These are phyloP conservation scores for Cyclocybe cylindracea DNA, from an alignment of 768 basidiomycete genomes.

Conservation along the genomic window DNA sequence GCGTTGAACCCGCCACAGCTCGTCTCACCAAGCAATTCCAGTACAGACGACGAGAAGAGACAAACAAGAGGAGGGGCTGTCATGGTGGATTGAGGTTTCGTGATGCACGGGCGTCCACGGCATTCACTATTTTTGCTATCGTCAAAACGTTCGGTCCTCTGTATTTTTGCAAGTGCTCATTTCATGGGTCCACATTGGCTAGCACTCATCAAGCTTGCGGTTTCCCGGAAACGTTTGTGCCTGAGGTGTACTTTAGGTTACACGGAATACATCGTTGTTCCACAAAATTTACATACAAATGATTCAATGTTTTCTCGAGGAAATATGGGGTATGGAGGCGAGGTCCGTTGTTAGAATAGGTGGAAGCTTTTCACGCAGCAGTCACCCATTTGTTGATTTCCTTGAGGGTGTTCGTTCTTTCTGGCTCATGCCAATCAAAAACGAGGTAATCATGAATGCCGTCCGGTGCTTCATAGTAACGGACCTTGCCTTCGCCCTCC, in stretches of 20 bases:
- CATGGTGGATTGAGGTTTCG: too few relatives aligned
- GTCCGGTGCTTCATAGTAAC: constrained; percentile 51
- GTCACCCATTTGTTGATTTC: constrained; percentile 52
- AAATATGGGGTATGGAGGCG: background rate
- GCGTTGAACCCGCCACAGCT: constrained; percentile 1
- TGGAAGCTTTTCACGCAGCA: constrained; percentile 2
- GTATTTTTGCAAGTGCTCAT: too few relatives aligned
- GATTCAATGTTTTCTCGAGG: too few relatives aligned
- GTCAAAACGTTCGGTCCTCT: too few relatives aligned
- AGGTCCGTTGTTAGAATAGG: background rate
- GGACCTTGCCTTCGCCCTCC: constrained; percentile 42
- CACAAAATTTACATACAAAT: too few relatives aligned
- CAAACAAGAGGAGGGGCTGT: background rate
- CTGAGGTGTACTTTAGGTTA: too few relatives aligned
- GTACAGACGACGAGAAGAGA: constrained; percentile 13
- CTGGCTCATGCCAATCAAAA: constrained; percentile 54
- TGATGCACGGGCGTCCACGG: too few relatives aligned
- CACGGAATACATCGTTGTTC: too few relatives aligned
- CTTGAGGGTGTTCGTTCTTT: constrained; percentile 46
- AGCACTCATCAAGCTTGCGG: too few relatives aligned
- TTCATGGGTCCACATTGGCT: too few relatives aligned
- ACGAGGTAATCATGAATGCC: constrained; percentile 55
- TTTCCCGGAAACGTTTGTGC: too few relatives aligned
- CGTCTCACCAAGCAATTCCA: constrained; percentile 10
- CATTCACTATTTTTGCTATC: too few relatives aligned